A percentile compares a stretch with the other conserved stretches of the same genome.
phyloP scores from a whole-genome alignment of 2,329 filamentous ascomycete genomes.

The Ophiostoma sp. region DNA sequence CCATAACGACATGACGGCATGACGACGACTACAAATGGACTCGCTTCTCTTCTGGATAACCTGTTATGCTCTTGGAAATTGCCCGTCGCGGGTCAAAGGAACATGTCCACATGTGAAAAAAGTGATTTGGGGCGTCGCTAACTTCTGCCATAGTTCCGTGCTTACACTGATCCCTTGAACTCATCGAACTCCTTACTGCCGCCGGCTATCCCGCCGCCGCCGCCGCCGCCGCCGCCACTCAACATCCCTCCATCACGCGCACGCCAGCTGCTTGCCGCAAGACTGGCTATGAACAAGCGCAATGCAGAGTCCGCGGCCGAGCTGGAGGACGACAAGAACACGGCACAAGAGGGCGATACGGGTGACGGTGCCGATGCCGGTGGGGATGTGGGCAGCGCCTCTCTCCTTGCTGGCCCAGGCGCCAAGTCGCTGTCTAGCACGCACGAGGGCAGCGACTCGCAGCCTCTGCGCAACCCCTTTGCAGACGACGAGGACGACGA shows the following conservation, averaged over 20 bases:
- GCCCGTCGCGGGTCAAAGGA: background rate
- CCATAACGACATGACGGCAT: background rate
- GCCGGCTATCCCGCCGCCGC: constrained; percentile 55
- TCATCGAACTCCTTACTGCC: constrained; percentile 47
- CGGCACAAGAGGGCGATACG: background rate
- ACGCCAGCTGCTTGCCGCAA: constrained; percentile 80
- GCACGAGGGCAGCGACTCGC: constrained; percentile 23
- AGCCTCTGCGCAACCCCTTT: constrained; percentile 46
- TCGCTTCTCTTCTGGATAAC: background rate
- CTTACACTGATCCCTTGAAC: constrained; percentile 53
- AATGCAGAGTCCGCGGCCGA: constrained; percentile 42
- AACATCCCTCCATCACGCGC: constrained; percentile 84
- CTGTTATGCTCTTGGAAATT: background rate
- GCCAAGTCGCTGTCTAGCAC: constrained; percentile 19
- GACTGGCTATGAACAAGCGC: constrained; percentile 70
- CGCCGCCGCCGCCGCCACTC: constrained; percentile 62
- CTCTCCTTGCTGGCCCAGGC: constrained; percentile 4
- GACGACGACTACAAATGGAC: background rate
- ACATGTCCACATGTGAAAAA: background rate
- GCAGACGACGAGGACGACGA: constrained; percentile 52
- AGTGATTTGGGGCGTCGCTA: constrained; percentile 2
- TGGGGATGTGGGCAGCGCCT: constrained; percentile 14
- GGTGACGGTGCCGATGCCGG: background rate
- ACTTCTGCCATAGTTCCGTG: constrained; percentile 45
- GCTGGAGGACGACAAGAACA: constrained; percentile 39